These are phyloP conservation scores for Dioscorea zingiberensis DNA, from an alignment of 106 monocot species.

Conservation along the genomic window DNA sequence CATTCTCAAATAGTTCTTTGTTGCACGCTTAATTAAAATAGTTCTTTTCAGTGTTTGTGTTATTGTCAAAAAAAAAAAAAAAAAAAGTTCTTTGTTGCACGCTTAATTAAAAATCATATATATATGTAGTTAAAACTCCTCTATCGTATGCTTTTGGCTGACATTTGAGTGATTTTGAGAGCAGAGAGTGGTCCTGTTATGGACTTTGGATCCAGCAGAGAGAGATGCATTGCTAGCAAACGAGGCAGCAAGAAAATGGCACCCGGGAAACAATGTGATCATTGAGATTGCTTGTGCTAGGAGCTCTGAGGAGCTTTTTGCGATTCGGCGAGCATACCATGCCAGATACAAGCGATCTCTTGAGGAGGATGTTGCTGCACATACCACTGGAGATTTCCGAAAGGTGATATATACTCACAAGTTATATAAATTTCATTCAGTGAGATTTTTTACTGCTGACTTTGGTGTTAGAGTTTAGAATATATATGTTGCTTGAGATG, in stretches of 20 bases:
- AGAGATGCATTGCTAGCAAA: constrained; percentile 67
- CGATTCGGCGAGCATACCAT: constrained; percentile 62
- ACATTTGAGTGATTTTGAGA: neutral
- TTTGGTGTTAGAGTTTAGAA: neutral
- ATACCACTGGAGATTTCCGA: constrained; percentile 55
- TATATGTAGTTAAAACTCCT: too few relatives aligned
- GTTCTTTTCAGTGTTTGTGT: neutral
- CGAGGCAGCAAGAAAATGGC: constrained; percentile 52
- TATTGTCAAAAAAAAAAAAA: neutral
- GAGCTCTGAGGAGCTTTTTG: constrained; percentile 38
- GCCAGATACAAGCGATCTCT: constrained; percentile 65
- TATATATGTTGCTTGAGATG: neutral
- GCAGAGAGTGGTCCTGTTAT: constrained; percentile 59
- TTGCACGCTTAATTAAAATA: too few relatives aligned
- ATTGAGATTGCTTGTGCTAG: constrained; percentile 62
- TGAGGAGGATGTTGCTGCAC: constrained; percentile 82
- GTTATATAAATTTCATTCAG: too few relatives aligned
- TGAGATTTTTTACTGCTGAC: neutral
- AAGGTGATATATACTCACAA: constrained; percentile 34
- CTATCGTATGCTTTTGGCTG: neutral
- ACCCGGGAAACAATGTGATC: constrained; percentile 35
- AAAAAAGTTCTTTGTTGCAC: too few relatives aligned
- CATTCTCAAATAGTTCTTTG: too few relatives aligned
- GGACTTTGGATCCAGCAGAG: constrained; percentile 74
- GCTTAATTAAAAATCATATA: too few relatives aligned